Percentiles rank a stretch among this genome's conserved stretches.
Conservation (phyloP, 2,329 filamentous ascomycete species). For the Volutella citrinella region DNA sequence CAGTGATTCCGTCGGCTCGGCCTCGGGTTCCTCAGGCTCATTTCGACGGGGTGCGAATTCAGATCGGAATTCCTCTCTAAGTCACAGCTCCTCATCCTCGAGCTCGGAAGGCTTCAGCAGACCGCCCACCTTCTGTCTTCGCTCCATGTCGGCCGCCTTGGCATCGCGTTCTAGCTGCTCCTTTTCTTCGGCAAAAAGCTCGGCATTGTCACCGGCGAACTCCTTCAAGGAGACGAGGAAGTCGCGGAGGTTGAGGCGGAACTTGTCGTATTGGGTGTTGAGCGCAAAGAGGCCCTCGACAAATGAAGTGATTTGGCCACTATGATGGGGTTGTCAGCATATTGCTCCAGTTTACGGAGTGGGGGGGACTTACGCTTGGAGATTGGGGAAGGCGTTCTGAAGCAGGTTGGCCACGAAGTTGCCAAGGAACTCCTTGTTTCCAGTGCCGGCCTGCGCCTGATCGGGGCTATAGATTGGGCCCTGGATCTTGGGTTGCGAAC, state of each 20-base stretch:
- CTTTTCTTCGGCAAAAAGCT: slow-evolving; percentile 90
- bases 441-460: slow-evolving; percentile 77
- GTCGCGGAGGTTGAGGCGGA: slow-evolving; percentile 93
- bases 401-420: slow-evolving; percentile 84
- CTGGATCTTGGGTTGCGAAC: slow-evolving; percentile 75
- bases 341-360: background rate
- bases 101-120: slow-evolving; percentile 97
- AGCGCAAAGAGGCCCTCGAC: slow-evolving; percentile 85
- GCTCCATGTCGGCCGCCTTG: slow-evolving; percentile 84
- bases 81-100: slow-evolving; percentile 89
- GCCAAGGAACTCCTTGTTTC: slow-evolving; percentile 86
- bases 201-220: slow-evolving; percentile 91
- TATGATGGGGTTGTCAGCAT: slow-evolving; percentile 42
- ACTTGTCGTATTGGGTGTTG: slow-evolving; percentile 87
- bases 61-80: slow-evolving; percentile 63
- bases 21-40: slow-evolving; percentile 15
- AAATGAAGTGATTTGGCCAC: slow-evolving; percentile 83
- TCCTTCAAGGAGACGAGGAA: slow-evolving; percentile 98
- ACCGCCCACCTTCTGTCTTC: slow-evolving; percentile 91
- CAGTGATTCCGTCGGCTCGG: slow-evolving; percentile 23
- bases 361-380: slow-evolving; percentile 68
- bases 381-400: slow-evolving; percentile 87
- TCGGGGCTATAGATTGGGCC: slow-evolving; percentile 86
- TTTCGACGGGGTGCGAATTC: slow-evolving; percentile 50
- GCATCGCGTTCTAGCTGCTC: slow-evolving; percentile 86